Evolutionary conservation across 768 basidiomycete species (phyloP), one percentile per base, ranked within the genome.

Genomic region (Daedaleopsis nitida): DNA sequence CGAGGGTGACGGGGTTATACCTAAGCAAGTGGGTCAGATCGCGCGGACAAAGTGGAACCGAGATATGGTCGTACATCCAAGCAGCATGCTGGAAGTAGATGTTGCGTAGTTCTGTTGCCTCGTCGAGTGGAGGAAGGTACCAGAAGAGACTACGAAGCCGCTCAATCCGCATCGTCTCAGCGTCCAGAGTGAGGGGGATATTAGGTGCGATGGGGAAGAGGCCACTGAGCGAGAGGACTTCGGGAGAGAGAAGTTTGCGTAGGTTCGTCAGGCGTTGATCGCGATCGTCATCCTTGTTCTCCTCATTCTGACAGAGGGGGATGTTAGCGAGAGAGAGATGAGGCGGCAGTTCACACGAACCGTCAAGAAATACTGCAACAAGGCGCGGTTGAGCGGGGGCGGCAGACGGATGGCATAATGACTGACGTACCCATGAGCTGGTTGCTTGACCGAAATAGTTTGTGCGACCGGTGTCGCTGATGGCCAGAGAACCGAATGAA

Each of bases 391-490:
- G 48, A 66, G 59, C 34, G 45, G 47, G 27, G 27, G 52, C 47
- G 59, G 21, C 19, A 59, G 55, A 35, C 47, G 49, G 58, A 60
- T 55, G 21, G 19, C 48, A 55, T 13, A 52, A 39, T 52, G 47
- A 14, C 4, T 35, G 23, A 72, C 85, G 63, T 68, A 91, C 90
- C 84, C 84, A 90, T 13, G 90, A 91, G 64, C 86, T 90, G 21
- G 90, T 90, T 23, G 81, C 88, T 35, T 86, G 86, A 12, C 90
- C 89, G 65, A 82, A 91, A 68, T 89, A 92, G 68, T 88, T 91
- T 23, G 89, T 83, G 48, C 86, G 83, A 8, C 91, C 91, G 1
- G 86, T 84, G 21, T 87, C 75, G 50, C 80, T 87, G 65, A 92
- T 88, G 12, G 86, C 85, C n/a, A 92, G 75, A 0, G 89, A 88